Conservation (phyloP, 805 yeast species). For the Yarrowia porcina region DNA sequence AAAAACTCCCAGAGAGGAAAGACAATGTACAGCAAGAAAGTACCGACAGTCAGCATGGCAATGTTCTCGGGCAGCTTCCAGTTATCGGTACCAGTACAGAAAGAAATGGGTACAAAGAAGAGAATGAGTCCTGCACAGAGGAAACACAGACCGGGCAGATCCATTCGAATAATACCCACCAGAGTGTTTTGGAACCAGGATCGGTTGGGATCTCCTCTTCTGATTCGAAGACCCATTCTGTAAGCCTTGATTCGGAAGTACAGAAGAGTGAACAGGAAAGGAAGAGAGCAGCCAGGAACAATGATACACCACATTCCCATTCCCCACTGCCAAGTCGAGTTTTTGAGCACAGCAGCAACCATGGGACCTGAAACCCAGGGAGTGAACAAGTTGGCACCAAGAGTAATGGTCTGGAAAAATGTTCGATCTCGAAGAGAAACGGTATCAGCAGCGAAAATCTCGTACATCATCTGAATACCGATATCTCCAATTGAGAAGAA, state of each 20-base stretch:
- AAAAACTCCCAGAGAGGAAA: constrained; percentile 1
- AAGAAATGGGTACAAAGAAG: constrained; percentile 15
- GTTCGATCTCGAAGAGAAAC: constrained; percentile 43
- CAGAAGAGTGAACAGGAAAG: constrained; percentile 30
- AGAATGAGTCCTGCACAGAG: constrained; percentile 6
- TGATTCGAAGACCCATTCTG: constrained; percentile 25
- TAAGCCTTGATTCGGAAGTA: constrained; percentile 30
- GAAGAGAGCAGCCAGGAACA: constrained; percentile 41
- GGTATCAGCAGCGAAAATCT: constrained; percentile 40
- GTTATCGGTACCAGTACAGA: constrained; percentile 9
- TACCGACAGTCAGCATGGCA: constrained; percentile 12
- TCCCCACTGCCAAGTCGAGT: constrained; percentile 51
- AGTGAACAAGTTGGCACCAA: constrained; percentile 42
- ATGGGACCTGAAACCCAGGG: constrained; percentile 42
- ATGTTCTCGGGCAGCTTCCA: constrained; percentile 21
- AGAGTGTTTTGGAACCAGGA: neutral
- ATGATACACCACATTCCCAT: constrained; percentile 50
- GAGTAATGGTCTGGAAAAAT: constrained; percentile 38
- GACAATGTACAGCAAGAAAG: neutral
- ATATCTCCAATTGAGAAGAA: constrained; percentile 42
- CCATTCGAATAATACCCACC: constrained; percentile 1
- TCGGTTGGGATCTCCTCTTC: constrained; percentile 22
- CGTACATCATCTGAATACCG: constrained; percentile 41
- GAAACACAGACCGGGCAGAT: neutral
- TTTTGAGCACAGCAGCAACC: constrained; percentile 34